phyloP scores from a whole-genome alignment of 75 land plant genomes.

The Chamaecyparis obtusa region DNA sequence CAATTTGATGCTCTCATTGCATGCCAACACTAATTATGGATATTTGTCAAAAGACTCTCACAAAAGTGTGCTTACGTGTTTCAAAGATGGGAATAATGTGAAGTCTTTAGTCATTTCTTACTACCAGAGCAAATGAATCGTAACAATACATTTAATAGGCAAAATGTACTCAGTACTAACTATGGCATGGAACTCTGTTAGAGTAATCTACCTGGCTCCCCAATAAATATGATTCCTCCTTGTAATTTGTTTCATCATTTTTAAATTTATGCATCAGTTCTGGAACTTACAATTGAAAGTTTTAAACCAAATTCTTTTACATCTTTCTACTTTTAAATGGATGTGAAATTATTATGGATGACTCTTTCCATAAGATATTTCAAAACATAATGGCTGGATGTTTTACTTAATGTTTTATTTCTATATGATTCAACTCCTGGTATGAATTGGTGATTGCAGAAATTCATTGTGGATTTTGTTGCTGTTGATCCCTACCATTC shows the following conservation, averaged over 20 bases:
- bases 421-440: background rate
- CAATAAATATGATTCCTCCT: background rate
- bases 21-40: background rate
- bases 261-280: background rate
- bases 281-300: background rate
- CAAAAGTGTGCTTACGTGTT: background rate
- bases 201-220: background rate
- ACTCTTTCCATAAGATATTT: background rate
- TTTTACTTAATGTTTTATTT: background rate
- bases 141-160: background rate
- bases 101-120: background rate
- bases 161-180: background rate
- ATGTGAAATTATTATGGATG: background rate
- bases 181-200: background rate
- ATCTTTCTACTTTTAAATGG: background rate
- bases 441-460: conserved; percentile 56
- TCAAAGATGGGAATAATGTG: background rate
- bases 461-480: conserved; percentile 87
- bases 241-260: background rate
- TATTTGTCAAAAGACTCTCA: background rate
- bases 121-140: background rate
- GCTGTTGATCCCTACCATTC: conserved; percentile 88
- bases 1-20: background rate
- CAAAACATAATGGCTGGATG: background rate
- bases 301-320: background rate